Evolutionary conservation across 768 basidiomycete genomes (phyloP).

Genomic region (Harrya chromipes): DNA sequence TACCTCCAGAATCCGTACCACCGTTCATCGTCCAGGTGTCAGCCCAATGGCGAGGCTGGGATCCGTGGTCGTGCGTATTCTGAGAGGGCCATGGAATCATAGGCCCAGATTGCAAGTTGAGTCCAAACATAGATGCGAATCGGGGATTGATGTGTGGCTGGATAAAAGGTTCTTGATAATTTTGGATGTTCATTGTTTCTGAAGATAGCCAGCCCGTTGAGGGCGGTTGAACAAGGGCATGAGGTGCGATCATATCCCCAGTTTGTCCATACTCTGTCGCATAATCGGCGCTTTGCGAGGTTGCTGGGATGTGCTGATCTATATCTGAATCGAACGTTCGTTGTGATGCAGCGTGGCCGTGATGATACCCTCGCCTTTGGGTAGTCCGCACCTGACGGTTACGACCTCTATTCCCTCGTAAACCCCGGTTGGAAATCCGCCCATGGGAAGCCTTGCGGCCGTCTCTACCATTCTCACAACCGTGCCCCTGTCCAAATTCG

Average conservation of each 20-base stretch:
- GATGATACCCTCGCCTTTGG: constrained; percentile 17
- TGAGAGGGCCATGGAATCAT: constrained; percentile 22
- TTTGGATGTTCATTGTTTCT: constrained; percentile 6
- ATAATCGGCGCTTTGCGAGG: constrained; percentile 46
- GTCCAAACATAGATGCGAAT: constrained; percentile 65
- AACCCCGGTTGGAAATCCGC: constrained; percentile 26
- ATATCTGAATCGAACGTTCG: constrained; percentile 32
- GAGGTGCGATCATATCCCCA: constrained; percentile 22
- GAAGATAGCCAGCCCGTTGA: constrained; percentile 20
- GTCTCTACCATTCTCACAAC: constrained; percentile 20
- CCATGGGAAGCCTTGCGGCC: constrained; percentile 2
- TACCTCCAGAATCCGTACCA: constrained; percentile 22
- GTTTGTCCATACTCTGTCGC: constrained; percentile 43
- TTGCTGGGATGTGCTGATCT: constrained; percentile 37
- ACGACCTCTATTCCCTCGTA: constrained; percentile 26
- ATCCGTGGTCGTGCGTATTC: constrained; percentile 8
- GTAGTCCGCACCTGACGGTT: constrained; percentile 15
- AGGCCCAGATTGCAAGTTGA: constrained; percentile 34
- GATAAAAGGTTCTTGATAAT: constrained; percentile 36
- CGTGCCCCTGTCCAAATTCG: constrained; percentile 20
- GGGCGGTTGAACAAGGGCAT: constrained; percentile 8
- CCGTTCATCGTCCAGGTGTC: constrained; percentile 40
- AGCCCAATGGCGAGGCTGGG: constrained; percentile 27
- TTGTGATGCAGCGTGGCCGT: constrained; percentile 11
- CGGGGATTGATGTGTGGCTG: constrained; percentile 85